A percentile compares a stretch with the other conserved stretches of the same genome.
Evolutionary conservation across 331 rosid species (phyloP).

Genomic region (Acacia pycnantha): DNA sequence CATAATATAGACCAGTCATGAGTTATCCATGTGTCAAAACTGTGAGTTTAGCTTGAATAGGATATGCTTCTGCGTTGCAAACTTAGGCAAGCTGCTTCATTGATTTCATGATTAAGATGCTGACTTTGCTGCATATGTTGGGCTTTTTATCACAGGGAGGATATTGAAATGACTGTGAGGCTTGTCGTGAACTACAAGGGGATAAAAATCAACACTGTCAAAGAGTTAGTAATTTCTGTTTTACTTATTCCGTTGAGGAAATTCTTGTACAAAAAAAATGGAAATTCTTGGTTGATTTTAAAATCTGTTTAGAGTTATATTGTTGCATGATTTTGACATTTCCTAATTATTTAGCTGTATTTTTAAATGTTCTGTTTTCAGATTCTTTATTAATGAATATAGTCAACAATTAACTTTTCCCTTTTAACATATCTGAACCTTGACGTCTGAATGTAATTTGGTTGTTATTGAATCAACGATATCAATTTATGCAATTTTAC

Average conservation of each 20-base stretch:
- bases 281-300: conserved; percentile 3
- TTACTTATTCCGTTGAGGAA: conserved; percentile 10
- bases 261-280: not conserved
- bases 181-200: conserved; percentile 93
- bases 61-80: conserved; percentile 6
- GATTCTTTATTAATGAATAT: conserved; percentile 2
- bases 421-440: conserved; percentile 22
- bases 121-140: conserved; percentile 29
- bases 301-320: not conserved
- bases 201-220: conserved; percentile 71
- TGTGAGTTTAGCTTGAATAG: conserved; percentile 1
- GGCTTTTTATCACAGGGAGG: conserved; percentile 63
- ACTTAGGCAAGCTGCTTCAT: conserved; percentile 25
- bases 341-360: not conserved
- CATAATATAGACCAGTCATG: not conserved
- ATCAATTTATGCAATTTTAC: conserved; percentile 7
- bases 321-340: not conserved
- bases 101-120: conserved; percentile 20
- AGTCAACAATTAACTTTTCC: not conserved
- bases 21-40: not conserved
- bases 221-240: conserved; percentile 54
- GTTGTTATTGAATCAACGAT: not conserved
- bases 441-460: not conserved
- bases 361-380: not conserved
- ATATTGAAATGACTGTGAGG: conserved; percentile 87